A percentile compares a stretch with the other conserved stretches of the same genome.
Conservation (phyloP, 2,329 filamentous ascomycete genomes). For the Penicillium sp. region DNA sequence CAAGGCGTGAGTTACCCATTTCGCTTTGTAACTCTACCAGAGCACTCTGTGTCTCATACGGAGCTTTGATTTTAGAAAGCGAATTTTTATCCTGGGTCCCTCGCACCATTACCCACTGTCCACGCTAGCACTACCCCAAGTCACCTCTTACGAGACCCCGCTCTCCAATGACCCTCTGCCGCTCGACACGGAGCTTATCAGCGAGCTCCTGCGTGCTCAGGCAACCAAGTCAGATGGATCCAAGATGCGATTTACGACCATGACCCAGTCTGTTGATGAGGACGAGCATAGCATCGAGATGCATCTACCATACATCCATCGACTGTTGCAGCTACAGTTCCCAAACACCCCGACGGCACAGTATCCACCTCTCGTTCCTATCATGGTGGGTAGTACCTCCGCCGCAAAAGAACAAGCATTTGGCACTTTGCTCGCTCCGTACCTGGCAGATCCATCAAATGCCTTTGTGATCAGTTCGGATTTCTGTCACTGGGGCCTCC, state of each 20-base stretch:
- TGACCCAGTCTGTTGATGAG: conserved; percentile 69
- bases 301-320: conserved; percentile 92
- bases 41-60: conserved; percentile 7
- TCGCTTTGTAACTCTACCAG: not conserved
- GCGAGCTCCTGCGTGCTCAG: conserved; percentile 36
- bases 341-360: conserved; percentile 52
- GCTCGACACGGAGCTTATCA: conserved; percentile 48
- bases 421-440: conserved; percentile 73
- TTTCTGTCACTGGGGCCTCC: conserved; percentile 91
- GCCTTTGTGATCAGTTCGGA: conserved; percentile 91
- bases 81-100: conserved; percentile 88
- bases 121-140: conserved; percentile 74
- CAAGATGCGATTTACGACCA: conserved; percentile 50
- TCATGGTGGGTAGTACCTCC: conserved; percentile 79
- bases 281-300: conserved; percentile 94
- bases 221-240: conserved; percentile 34
- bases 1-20: conserved; percentile 57
- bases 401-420: conserved; percentile 66
- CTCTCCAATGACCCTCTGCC: conserved; percentile 47
- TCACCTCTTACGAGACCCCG: conserved; percentile 54
- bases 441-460: conserved; percentile 71
- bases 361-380: conserved; percentile 77
- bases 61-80: conserved; percentile 59
- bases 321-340: conserved; percentile 62
- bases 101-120: conserved; percentile 84